Base-by-base conservation (phyloP, 1,284 basidiomycete genomes). In the Cryptococcus floricola region DNA sequence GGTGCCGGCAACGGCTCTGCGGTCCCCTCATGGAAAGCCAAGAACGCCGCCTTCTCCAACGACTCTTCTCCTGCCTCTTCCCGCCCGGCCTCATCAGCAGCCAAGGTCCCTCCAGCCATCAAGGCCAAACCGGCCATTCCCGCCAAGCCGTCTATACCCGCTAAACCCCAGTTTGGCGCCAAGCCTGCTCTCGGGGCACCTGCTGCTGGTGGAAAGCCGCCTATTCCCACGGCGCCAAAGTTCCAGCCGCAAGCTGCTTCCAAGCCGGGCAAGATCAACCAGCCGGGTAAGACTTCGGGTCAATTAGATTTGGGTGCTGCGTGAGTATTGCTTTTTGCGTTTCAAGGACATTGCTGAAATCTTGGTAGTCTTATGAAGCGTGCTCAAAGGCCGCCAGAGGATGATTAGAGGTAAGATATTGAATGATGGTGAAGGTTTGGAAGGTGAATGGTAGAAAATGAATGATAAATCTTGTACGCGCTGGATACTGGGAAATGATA, bases 261-360 rank as follows among this genome's bases (percentile, higher is more conserved):
- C 1, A 62, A 61, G 49, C 62, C 65, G 2, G 79, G 77, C 25
- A 61, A 48, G 13, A 77, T 71, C 10, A 77, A 74, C 55, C 71
- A 74, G 19, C 76, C 80, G 43, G 76, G 68, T 48, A 78, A 79
- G 4, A 73, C 80, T 1, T 72, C 78, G 25, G 85, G 89, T 25
- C 89, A 91, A 71, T 68, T 91, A 77, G 90, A 91, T 77, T 78
- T 93, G 63, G 89, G 89, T 59, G 88, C 89, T 48, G 76, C 74
- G 65, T 73, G 57, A 71, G 72, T 68, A 8, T 28, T 27, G 13
- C 14, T 31, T 34, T 12, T 38, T n/a, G 12, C n/a, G 18, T 18
- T 27, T 19, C 27, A 39, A n/a, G 14, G n/a, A 19, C 27, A n/a
- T 18, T 19, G 39, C 31, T 46, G 41, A 55, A 18, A 3, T 45